Base-by-base conservation (phyloP, 176 grass and related monocot genomes). In the Musa itinerans region DNA sequence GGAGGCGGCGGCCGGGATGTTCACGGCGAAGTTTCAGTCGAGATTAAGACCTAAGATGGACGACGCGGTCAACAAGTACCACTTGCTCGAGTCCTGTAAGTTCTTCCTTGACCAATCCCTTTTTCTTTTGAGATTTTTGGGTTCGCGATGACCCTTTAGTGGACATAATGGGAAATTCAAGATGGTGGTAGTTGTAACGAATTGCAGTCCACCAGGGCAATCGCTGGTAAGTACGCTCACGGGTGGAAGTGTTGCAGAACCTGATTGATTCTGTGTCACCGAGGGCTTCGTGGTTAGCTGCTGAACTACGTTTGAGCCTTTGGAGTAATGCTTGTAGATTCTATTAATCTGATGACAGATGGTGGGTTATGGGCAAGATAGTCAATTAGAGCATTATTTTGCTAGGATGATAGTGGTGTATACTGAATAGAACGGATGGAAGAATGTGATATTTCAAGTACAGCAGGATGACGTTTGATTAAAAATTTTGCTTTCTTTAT, bases 51-150 rank as follows among this genome's bases (percentile, higher is more conserved):
- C 11, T 19, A 74, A 8, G 23, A 56, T 55, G 53, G 53, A 29
- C 7, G 58, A 65, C 8, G 59, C 59, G 2, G 58, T 65, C 13
- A 53, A 59, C 11, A 77, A 52, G 49, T 53, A 63, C 48, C 59
- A 27, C 19, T 77, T 52, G 21, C 75, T 77, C 12, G n/a, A 65
- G 12, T 11, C 58, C 34, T 77, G 75, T 77, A 77, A 77, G 75
- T 11, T 13, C 57, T 56, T 52, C 8, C 14, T 65, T 16, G 49
- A 9, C 61, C 52, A 52, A 66, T 3, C 58, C n/a, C n/a, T 52
- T 53, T 65, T 24, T 23, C 5, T 12, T 49, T 76, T 20, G 2
- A 34, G 29, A 27, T 74, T 74, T 50, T 20, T 12, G 19, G 12
- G 55, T 62, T 27, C 26, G 26, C 26, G 26, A 27, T 27, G 26